Percentiles rank a stretch among this genome's conserved stretches.
These are phyloP conservation scores for Neostapfia colusana DNA, from an alignment of 176 grass and related monocot genomes.

Conservation along the genomic window DNA sequence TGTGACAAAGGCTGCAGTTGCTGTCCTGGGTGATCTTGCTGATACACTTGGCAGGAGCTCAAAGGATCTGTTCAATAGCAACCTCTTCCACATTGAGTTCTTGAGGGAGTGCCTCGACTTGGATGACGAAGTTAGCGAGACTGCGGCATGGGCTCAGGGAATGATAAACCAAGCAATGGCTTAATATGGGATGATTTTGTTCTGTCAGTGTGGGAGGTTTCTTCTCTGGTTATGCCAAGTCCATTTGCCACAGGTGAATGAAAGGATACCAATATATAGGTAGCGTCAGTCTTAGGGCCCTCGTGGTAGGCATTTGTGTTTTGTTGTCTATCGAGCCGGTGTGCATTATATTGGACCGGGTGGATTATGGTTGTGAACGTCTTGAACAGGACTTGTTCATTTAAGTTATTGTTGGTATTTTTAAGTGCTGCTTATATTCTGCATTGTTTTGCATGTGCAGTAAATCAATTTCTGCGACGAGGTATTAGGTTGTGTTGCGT, in stretches of 20 bases:
- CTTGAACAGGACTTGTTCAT: constrained; percentile 44
- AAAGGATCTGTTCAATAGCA: constrained; percentile 58
- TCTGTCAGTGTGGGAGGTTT: constrained; percentile 32
- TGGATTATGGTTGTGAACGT: constrained; percentile 36
- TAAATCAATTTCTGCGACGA: background rate
- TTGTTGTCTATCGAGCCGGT: constrained; percentile 31
- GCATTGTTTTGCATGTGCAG: background rate
- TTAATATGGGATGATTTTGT: constrained; percentile 33
- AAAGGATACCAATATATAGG: constrained; percentile 48
- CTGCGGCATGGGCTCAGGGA: constrained; percentile 61
- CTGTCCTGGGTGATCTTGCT: constrained; percentile 74
- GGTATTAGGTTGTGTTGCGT: background rate
- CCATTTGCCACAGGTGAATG: constrained; percentile 47
- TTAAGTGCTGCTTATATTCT: constrained; percentile 15
- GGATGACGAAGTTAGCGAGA: constrained; percentile 71
- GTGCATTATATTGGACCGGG: constrained; percentile 29
- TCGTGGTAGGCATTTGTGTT: constrained; percentile 42
- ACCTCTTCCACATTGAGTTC: constrained; percentile 72
- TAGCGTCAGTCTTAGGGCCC: constrained; percentile 49
- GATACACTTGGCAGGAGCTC: constrained; percentile 65
- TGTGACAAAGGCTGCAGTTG: constrained; percentile 81
- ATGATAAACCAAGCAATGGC: constrained; percentile 72
- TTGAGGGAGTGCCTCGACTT: constrained; percentile 63
- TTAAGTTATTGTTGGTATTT: constrained; percentile 32
- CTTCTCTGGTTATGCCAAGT: constrained; percentile 47